phyloP scores from a whole-genome alignment of 108 stramenopile genomes.

The Pseudonitzschia multiseries region DNA sequence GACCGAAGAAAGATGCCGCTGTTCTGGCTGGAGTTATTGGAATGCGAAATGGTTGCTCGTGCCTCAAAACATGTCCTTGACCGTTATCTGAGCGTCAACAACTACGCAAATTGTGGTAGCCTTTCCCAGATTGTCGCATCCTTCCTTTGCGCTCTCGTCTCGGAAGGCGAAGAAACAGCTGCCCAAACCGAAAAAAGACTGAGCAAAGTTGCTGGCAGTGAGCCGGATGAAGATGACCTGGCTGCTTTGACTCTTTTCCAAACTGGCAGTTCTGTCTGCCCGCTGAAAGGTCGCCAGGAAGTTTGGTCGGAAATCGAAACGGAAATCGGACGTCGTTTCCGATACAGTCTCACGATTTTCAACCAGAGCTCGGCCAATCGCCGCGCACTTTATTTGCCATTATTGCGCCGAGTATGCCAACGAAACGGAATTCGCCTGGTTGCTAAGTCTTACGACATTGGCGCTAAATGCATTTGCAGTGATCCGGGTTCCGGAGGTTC shows the following conservation, averaged over 20 bases:
- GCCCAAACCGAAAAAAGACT: constrained; percentile 70
- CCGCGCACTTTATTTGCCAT: constrained; percentile 56
- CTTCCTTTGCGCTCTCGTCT: constrained; percentile 87
- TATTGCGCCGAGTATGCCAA: constrained; percentile 90
- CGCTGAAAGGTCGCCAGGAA: constrained; percentile 46
- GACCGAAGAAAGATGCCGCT: constrained; percentile 74
- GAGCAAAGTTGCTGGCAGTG: constrained; percentile 32
- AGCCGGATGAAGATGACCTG: constrained; percentile 59
- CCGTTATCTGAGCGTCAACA: constrained; percentile 61
- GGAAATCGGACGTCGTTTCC: constrained; percentile 73
- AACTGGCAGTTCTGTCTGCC: constrained; percentile 38
- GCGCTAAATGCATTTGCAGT: constrained; percentile 65
- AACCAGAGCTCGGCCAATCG: constrained; percentile 37
- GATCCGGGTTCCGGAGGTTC: constrained; percentile 40
- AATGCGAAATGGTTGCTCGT: constrained; percentile 97
- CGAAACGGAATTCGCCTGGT: constrained; percentile 82
- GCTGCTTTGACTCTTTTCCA: constrained; percentile 46
- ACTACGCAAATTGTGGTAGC: constrained; percentile 46
- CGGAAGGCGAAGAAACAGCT: constrained; percentile 76
- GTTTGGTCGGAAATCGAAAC: constrained; percentile 79
- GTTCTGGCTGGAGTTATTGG: constrained; percentile 92
- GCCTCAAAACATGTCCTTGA: constrained; percentile 89
- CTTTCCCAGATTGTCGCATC: constrained; percentile 81
- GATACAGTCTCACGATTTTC: constrained; percentile 70
- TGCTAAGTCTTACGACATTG: constrained; percentile 73